Evolutionary conservation across 1,284 basidiomycete genomes (phyloP).

Genomic region (Ustilago crameri): DNA sequence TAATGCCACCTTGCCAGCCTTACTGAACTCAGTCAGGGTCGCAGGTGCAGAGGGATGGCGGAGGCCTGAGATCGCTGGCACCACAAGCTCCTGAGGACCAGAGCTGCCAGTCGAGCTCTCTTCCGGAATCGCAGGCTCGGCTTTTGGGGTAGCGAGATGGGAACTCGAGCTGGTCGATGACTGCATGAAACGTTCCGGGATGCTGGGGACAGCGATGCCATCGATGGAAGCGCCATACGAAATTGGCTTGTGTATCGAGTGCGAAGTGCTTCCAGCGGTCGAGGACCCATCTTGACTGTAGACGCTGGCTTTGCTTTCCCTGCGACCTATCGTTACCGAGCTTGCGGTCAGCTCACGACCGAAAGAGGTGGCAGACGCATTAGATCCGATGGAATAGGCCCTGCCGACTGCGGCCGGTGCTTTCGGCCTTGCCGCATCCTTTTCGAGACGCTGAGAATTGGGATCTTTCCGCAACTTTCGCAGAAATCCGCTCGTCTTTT

Average conservation of each 20-base stretch:
- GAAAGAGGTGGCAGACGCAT: conserved; percentile 27
- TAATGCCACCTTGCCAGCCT: conserved; percentile 11
- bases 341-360: conserved; percentile 7
- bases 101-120: not conserved
- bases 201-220: conserved; percentile 29
- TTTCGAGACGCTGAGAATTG: conserved; percentile 13
- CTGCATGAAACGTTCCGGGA: conserved; percentile 37
- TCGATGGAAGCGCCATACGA: conserved; percentile 25
- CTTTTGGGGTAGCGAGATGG: not conserved
- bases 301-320: conserved; percentile 30
- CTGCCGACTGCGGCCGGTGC: conserved; percentile 3
- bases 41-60: conserved; percentile 41
- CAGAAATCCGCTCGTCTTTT: conserved; percentile 64
- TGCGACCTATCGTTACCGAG: conserved; percentile 10
- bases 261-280: conserved; percentile 16
- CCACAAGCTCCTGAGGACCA: conserved; percentile 15
- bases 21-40: conserved; percentile 19
- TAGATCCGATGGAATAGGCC: conserved; percentile 28
- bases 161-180: conserved; percentile 18
- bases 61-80: conserved; percentile 12
- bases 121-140: not conserved
- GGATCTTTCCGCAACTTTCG: conserved; percentile 43
- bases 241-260: conserved; percentile 13
- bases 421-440: conserved; percentile 9
- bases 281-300: conserved; percentile 22